Percentiles rank a stretch among this genome's conserved stretches.
Evolutionary conservation across 2,329 filamentous ascomycete species (phyloP).

Genomic region (Ustulina deusta): DNA sequence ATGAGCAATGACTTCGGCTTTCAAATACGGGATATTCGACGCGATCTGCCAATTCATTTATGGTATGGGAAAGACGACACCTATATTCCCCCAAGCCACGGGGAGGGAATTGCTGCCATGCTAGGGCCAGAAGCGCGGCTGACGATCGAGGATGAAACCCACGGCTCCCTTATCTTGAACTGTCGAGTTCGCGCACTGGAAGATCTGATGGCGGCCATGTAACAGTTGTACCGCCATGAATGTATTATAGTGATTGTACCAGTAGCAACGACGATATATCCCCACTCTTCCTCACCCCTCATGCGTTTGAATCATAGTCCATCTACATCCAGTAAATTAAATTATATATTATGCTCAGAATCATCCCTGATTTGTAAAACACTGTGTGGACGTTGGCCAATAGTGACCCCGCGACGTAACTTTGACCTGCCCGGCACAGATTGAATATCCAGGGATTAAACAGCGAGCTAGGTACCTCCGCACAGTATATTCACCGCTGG

Average conservation of each 20-base stretch:
- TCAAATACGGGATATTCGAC: slow-evolving; percentile 30
- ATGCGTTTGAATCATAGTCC: background rate
- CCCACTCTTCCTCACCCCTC: slow-evolving; percentile 20
- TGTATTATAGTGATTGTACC: slow-evolving; percentile 22
- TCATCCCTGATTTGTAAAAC: background rate
- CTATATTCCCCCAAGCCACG: slow-evolving; percentile 5
- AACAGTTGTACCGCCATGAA: background rate
- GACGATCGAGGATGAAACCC: slow-evolving; percentile 33
- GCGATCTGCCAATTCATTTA: slow-evolving; percentile 26
- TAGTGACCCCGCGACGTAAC: background rate
- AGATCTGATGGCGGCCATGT: slow-evolving; percentile 30
- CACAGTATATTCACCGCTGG: slow-evolving; percentile 5
- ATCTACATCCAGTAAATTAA: too few relatives aligned
- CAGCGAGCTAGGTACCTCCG: background rate
- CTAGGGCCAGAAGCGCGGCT: slow-evolving; percentile 30
- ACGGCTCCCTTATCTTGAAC: slow-evolving; percentile 34
- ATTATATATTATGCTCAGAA: too few relatives aligned
- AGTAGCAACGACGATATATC: slow-evolving; percentile 19
- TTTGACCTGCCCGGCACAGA: too few relatives aligned
- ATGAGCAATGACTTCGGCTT: slow-evolving; percentile 26
- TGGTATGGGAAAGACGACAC: slow-evolving; percentile 33
- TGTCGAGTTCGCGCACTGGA: slow-evolving; percentile 34
- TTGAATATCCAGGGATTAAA: background rate
- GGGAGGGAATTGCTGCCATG: slow-evolving; percentile 29
- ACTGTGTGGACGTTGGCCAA: background rate